Evolutionary conservation across 208 protist genomes (phyloP), one percentile per base, ranked within the genome.

Genomic region (Baffinella frigidus): DNA sequence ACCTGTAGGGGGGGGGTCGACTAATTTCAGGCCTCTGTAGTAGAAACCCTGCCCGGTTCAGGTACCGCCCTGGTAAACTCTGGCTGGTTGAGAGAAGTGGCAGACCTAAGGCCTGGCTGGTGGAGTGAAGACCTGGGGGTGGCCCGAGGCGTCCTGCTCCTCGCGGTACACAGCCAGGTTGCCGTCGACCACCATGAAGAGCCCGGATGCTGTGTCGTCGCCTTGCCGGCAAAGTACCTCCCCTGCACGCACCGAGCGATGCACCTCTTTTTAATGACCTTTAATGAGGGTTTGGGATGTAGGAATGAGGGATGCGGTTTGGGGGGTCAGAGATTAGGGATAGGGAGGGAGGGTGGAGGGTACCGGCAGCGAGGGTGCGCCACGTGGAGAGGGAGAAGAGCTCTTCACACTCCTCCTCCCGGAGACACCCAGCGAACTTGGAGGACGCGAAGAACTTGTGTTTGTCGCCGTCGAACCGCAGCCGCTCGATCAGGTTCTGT

Each of bases 381-480:
- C 11, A 56, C 11, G 17, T 56, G 48, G 48, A 56, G 7, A 56
- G 48, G 17, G 48, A 56, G 56, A 64, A 24, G 17, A 80, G 71
- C 71, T 80, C 71, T 17, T 80, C 71, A 35, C 71, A 80, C 71
- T 80, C 71, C 24, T 80, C 71, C 56, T 87, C 77, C 39, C 77
- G 36, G 41, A 87, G 77, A 35, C 77, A 87, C 30, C 77, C 77
- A 10, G 77, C 77, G 50, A 87, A 87, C 44, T 87, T 87, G 14
- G 77, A 61, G 41, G 27, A 41, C 10, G 77, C 17, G 77, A 87
- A 87, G 44, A 87, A 87, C 77, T 87, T 43, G 77, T 87, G 30
- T 33, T 87, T 87, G 77, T 87, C 61, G 77, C 77, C 77, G 41
- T 56, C n/a, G 44, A 87, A 87, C 30, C 61, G 77, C 43, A 87